Conservation (phyloP, 1,284 basidiomycete species). For the Rhodotorula sp. region DNA sequence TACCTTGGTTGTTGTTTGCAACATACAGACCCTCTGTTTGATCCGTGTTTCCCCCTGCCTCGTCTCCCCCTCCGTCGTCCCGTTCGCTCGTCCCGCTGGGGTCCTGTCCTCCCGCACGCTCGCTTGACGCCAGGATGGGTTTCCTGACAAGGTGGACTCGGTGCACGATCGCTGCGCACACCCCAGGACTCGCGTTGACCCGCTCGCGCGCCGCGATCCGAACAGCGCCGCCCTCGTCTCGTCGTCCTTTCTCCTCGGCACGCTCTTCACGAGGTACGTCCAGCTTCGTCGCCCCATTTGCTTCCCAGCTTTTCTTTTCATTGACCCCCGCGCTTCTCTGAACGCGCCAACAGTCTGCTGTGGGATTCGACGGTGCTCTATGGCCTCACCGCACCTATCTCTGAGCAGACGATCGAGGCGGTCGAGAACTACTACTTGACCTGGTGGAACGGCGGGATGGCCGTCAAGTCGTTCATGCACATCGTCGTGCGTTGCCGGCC, state of each 20-base stretch:
- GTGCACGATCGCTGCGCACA: background rate
- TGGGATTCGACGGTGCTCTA: conserved; percentile 37
- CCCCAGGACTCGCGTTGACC: background rate
- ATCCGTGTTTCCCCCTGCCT: background rate
- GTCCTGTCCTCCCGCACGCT: background rate
- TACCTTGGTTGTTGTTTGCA: no score
- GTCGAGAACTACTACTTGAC: conserved; percentile 40
- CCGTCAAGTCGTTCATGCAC: conserved; percentile 40
- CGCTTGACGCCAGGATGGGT: background rate
- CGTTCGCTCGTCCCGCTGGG: background rate
- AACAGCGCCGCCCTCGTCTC: conserved; percentile 26
- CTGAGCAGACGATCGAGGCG: conserved; percentile 13
- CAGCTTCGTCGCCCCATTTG: no score
- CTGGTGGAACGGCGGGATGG: conserved; percentile 39
- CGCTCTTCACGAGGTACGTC: conserved; percentile 33
- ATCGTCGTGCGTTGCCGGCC: conserved; percentile 29
- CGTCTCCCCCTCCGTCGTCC: background rate
- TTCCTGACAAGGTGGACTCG: conserved; percentile 14
- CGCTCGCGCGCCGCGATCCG: no score
- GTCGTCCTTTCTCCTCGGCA: conserved; percentile 33
- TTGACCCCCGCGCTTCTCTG: no score
- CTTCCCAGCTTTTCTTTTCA: no score
- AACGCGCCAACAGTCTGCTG: conserved; percentile 18
- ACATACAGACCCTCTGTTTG: background rate
- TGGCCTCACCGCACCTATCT: conserved; percentile 16